phyloP scores from a whole-genome alignment of 75 land plant species.

The Selaginella tamariscina region DNA sequence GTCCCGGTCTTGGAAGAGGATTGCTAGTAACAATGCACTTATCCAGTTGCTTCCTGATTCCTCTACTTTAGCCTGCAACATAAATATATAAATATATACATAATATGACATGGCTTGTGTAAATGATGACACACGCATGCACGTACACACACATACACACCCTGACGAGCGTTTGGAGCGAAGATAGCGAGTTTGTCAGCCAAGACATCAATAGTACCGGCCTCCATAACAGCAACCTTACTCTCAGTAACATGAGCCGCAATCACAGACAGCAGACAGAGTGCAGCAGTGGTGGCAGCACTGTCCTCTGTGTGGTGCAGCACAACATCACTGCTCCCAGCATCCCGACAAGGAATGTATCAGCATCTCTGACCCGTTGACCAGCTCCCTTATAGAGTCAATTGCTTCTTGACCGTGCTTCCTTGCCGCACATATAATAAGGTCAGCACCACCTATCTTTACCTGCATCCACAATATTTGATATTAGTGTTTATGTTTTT shows the following conservation, averaged over 20 bases:
- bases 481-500: too few relatives aligned
- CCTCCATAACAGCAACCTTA: conserved; percentile 9
- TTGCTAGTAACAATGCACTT: conserved; percentile 16
- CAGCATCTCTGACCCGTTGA: neutral
- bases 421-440: conserved; percentile 7
- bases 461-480: too few relatives aligned
- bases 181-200: conserved; percentile 10
- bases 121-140: too few relatives aligned
- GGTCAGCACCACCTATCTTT: neutral
- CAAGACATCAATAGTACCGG: conserved; percentile 4
- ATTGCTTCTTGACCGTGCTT: conserved; percentile 4
- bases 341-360: conserved; percentile 7
- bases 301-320: neutral
- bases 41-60: conserved; percentile 12
- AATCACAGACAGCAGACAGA: conserved; percentile 9
- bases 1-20: conserved; percentile 18
- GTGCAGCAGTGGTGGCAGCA: neutral
- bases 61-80: conserved; percentile 10
- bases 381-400: neutral
- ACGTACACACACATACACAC: conserved; percentile 2
- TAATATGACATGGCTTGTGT: neutral
- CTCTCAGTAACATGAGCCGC: neutral
- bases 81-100: neutral
- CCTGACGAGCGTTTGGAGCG: conserved; percentile 9
- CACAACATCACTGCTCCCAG: neutral